Conservation (phyloP, 257 asterid genomes). For the Cinchona pubescens region DNA sequence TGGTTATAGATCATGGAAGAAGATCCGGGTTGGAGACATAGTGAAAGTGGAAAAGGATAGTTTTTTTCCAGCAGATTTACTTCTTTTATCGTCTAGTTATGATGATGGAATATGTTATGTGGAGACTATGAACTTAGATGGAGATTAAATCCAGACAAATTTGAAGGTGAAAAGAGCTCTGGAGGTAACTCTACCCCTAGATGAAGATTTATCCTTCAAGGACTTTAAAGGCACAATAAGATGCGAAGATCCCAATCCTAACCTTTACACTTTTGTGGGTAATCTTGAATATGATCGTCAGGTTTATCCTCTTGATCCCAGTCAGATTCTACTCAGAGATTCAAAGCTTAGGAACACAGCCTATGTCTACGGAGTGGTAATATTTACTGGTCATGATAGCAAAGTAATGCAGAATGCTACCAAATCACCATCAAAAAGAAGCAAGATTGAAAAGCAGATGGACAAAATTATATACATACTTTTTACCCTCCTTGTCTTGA, state of each 20-base stretch:
- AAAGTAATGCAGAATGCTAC: slow-evolving; percentile 95
- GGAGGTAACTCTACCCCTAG: slow-evolving; percentile 63
- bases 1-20: slow-evolving; percentile 78
- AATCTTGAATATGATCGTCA: slow-evolving; percentile 65
- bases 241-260: slow-evolving; percentile 93
- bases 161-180: slow-evolving; percentile 81
- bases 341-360: slow-evolving; percentile 90
- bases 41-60: slow-evolving; percentile 86
- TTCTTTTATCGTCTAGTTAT: slow-evolving; percentile 76
- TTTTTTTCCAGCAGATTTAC: slow-evolving; percentile 91
- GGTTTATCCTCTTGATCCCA: slow-evolving; percentile 80
- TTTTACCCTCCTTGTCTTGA: slow-evolving; percentile 65
- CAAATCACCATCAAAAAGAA: slow-evolving; percentile 88
- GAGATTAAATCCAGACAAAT: slow-evolving; percentile 97
- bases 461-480: slow-evolving; percentile 88
- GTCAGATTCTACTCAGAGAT: slow-evolving; percentile 88
- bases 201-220: slow-evolving; percentile 61
- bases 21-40: slow-evolving; percentile 82
- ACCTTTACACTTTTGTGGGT: slow-evolving; percentile 83
- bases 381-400: slow-evolving; percentile 89
- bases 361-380: slow-evolving; percentile 75
- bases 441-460: slow-evolving; percentile 83
- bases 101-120: slow-evolving; percentile 96
- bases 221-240: slow-evolving; percentile 64
- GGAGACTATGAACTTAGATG: slow-evolving; percentile 94